Percentiles rank a stretch among this genome's conserved stretches.
Evolutionary conservation across 257 asterid species (phyloP).

Genomic region (Solanum boliviense): DNA sequence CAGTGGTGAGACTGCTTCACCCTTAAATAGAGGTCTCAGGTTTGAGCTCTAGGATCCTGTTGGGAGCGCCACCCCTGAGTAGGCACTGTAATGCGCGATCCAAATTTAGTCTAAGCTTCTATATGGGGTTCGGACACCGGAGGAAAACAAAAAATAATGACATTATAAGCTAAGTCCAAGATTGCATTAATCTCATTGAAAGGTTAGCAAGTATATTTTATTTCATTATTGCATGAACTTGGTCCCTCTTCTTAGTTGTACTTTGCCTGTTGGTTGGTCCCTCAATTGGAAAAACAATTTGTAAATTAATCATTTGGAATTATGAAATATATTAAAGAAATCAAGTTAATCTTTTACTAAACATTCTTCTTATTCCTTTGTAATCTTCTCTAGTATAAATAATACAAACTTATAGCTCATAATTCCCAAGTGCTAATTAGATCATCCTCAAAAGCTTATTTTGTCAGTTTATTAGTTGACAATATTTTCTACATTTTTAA

Average conservation of each 20-base stretch:
- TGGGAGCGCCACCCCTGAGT: accelerated
- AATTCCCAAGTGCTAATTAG: constrained; percentile 18
- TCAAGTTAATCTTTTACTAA: constrained; percentile 34
- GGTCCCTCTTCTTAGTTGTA: constrained; percentile 46
- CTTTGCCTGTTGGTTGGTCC: constrained; percentile 46
- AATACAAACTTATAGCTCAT: constrained; percentile 5
- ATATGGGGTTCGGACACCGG: background rate
- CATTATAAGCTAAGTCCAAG: constrained; percentile 10
- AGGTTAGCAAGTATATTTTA: background rate
- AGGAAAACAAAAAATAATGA: background rate
- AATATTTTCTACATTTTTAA: background rate
- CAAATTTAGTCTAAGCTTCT: no score
- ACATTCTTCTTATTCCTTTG: constrained; percentile 9
- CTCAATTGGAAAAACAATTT: constrained; percentile 27
- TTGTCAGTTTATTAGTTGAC: background rate
- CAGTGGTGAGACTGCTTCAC: background rate
- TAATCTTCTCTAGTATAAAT: constrained; percentile 32
- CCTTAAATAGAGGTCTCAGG: background rate
- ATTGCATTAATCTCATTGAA: constrained; percentile 5
- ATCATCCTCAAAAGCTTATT: background rate
- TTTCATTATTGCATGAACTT: constrained; percentile 31
- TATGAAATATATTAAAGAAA: constrained; percentile 15
- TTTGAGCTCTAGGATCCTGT: background rate
- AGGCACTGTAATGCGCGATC: accelerated
- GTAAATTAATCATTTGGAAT: constrained; percentile 17